Percentiles rank a stretch among this genome's conserved stretches.
Conservation (phyloP, 2,329 filamentous ascomycete genomes). For the Phoma sp. region DNA sequence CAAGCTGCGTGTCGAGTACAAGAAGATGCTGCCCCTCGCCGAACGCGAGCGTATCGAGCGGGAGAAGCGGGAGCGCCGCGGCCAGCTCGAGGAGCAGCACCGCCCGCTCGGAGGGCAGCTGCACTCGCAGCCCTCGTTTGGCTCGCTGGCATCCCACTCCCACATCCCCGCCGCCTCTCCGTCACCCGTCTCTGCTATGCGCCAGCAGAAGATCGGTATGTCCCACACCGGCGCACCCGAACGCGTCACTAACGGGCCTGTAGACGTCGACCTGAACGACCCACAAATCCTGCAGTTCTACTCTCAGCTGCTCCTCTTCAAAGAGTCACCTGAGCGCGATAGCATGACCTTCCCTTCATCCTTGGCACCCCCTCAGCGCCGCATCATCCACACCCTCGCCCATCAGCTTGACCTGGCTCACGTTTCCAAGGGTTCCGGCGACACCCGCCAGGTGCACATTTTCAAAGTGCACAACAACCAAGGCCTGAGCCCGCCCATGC, state of each 20-base stretch:
- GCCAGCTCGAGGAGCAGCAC: constrained; percentile 97
- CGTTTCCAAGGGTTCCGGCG: constrained; percentile 85
- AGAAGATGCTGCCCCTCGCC: constrained; percentile 97
- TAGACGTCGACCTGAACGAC: constrained; percentile 90
- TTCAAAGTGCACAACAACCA: constrained; percentile 71
- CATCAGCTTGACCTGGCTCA: constrained; percentile 95
- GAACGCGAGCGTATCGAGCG: constrained; percentile 95
- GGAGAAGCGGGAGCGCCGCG: constrained; percentile 94
- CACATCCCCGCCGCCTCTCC: constrained; percentile 69
- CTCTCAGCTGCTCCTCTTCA: constrained; percentile 88
- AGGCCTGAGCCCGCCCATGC: constrained; percentile 68
- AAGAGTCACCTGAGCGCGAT: constrained; percentile 78
- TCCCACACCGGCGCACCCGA: constrained; percentile 17
- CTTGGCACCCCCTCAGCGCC: constrained; percentile 82
- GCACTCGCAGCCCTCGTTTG: constrained; percentile 85
- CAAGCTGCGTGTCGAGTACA: constrained; percentile 96
- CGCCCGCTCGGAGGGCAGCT: constrained; percentile 73
- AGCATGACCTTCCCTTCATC: constrained; percentile 83
- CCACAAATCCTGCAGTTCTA: constrained; percentile 87
- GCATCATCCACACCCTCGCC: constrained; percentile 90
- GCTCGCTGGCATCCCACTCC: constrained; percentile 73
- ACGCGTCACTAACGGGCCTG: constrained; percentile 24
- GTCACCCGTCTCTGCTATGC: constrained; percentile 69
- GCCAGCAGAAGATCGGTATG: constrained; percentile 55
- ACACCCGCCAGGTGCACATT: constrained; percentile 89